Evolutionary conservation across 768 basidiomycete genomes (phyloP).

Genomic region (Russula vinacea): DNA sequence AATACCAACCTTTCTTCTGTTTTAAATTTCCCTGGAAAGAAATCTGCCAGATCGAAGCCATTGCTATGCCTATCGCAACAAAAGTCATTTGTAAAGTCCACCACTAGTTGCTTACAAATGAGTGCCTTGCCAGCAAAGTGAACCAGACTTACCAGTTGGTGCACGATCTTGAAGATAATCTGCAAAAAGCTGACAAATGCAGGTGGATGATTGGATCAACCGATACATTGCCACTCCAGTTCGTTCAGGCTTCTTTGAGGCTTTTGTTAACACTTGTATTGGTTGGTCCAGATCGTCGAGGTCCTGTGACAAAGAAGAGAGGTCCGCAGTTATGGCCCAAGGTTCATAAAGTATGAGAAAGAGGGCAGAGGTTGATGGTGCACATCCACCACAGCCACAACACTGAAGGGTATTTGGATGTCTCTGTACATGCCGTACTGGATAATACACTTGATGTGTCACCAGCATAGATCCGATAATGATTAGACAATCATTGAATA

Average conservation of each 20-base stretch:
- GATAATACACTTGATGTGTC: too few relatives aligned
- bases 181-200: neutral
- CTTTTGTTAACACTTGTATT: neutral
- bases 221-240: neutral
- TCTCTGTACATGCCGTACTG: neutral
- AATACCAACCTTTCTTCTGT: too few relatives aligned
- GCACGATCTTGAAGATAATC: neutral
- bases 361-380: neutral
- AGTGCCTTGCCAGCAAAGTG: too few relatives aligned
- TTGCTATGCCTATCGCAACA: too few relatives aligned
- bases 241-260: neutral
- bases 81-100: too few relatives aligned
- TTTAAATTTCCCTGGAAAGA: too few relatives aligned
- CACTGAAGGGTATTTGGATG: neutral
- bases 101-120: too few relatives aligned
- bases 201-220: neutral
- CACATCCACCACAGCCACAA: too few relatives aligned
- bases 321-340: neutral
- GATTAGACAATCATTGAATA: too few relatives aligned
- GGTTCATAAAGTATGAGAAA: neutral
- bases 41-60: too few relatives aligned
- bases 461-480: too few relatives aligned
- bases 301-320: rapidly evolving
- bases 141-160: neutral
- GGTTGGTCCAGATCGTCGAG: neutral